Evolutionary conservation across 2,329 filamentous ascomycete genomes (phyloP).

Genomic region (Cytospora paraplurivora): DNA sequence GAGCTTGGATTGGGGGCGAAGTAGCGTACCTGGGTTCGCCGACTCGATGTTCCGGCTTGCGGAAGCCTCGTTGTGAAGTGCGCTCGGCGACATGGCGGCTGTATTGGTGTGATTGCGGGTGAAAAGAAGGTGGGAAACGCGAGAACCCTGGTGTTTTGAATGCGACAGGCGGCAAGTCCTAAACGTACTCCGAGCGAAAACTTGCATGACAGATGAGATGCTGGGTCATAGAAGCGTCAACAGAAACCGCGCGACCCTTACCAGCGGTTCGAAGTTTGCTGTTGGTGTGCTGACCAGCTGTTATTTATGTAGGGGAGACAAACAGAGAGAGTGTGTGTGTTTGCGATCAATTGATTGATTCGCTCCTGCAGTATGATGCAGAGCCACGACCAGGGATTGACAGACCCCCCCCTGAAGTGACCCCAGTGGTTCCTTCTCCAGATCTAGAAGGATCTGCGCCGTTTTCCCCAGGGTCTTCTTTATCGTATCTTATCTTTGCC

Average conservation of each 20-base stretch:
- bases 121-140: neutral
- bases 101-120: neutral
- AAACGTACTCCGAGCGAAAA: neutral
- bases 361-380: too few relatives aligned
- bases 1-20: neutral
- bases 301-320: too few relatives aligned
- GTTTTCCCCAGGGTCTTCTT: neutral
- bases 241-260: too few relatives aligned
- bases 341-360: too few relatives aligned
- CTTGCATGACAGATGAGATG: neutral
- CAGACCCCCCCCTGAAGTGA: neutral
- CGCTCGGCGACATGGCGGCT: slow-evolving; percentile 23
- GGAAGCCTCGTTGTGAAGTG: slow-evolving; percentile 14
- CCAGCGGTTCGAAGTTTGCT: too few relatives aligned
- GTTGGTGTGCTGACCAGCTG: too few relatives aligned
- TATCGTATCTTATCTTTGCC: neutral
- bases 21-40: slow-evolving; percentile 24
- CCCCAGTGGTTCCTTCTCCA: neutral
- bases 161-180: neutral
- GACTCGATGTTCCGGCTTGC: slow-evolving; percentile 7
- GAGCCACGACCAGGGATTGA: too few relatives aligned
- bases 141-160: too few relatives aligned
- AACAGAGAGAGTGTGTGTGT: too few relatives aligned
- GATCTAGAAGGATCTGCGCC: slow-evolving; percentile 2
- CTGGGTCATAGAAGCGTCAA: too few relatives aligned